Evolutionary conservation across 2,329 filamentous ascomycete genomes (phyloP).

Genomic region (Xylariaceae sp.): DNA sequence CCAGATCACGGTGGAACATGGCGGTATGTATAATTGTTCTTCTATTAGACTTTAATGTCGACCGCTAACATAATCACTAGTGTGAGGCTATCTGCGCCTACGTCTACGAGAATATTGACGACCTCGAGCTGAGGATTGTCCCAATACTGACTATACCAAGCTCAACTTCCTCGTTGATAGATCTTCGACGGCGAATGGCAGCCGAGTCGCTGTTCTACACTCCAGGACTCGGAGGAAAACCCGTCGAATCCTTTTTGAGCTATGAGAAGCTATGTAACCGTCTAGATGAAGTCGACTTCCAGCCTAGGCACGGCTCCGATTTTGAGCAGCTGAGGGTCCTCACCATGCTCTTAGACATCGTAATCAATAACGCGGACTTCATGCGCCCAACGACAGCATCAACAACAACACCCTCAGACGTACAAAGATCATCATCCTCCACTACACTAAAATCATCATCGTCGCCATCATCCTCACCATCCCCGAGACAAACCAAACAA

Average conservation of each 20-base stretch:
- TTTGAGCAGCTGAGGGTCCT: constrained; percentile 65
- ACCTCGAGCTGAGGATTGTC: constrained; percentile 51
- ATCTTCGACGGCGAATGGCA: constrained; percentile 64
- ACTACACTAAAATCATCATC: constrained; percentile 23
- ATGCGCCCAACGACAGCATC: constrained; percentile 21
- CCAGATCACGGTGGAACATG: constrained; percentile 35
- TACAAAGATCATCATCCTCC: background rate
- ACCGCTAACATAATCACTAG: constrained; percentile 31
- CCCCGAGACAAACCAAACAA: constrained; percentile 33
- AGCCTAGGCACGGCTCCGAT: constrained; percentile 45
- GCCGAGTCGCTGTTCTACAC: constrained; percentile 59
- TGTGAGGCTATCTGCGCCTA: constrained; percentile 47
- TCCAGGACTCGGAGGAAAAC: constrained; percentile 36
- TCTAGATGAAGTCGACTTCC: constrained; percentile 47
- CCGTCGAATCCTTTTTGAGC: constrained; percentile 40
- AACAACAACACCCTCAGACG: constrained; percentile 15
- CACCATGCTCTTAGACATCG: constrained; percentile 67
- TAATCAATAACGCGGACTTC: constrained; percentile 61
- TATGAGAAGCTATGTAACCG: constrained; percentile 44
- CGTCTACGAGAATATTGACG: constrained; percentile 44
- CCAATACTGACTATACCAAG: constrained; percentile 58
- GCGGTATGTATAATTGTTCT: constrained; percentile 35
- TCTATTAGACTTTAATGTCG: background rate
- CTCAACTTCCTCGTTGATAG: constrained; percentile 45
- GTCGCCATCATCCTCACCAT: constrained; percentile 30